Percentiles rank a stretch among this genome's conserved stretches.
Conservation (phyloP, 495 filamentous ascomycete species). For the Aspergillus nanangensis region DNA sequence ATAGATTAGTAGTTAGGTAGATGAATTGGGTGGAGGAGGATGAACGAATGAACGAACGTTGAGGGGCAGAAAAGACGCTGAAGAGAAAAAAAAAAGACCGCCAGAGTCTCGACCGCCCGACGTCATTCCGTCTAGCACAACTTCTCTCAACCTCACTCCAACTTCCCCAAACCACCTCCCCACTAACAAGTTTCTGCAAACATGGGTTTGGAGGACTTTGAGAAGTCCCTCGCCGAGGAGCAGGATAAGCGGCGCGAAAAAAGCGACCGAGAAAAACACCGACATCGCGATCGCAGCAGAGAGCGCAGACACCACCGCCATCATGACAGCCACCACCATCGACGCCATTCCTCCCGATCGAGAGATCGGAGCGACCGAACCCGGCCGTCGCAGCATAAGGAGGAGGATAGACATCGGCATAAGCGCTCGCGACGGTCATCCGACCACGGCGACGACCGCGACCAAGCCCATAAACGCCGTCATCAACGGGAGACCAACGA, state of each 20-base stretch:
- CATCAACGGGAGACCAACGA: conserved; percentile 27
- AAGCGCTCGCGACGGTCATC: conserved; percentile 49
- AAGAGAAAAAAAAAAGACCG: conserved; percentile 26
- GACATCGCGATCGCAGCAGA: conserved; percentile 32
- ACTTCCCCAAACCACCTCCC: neutral
- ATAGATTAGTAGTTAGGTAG: too few species aligned
- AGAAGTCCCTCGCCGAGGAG: conserved; percentile 43
- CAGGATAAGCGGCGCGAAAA: conserved; percentile 31
- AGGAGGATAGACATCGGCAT: conserved; percentile 46
- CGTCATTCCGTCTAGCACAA: conserved; percentile 28
- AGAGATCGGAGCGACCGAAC: conserved; percentile 30
- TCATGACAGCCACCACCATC: conserved; percentile 37
- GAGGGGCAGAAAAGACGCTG: neutral
- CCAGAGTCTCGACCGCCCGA: conserved; percentile 32
- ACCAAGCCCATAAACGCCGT: conserved; percentile 31
- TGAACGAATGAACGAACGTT: neutral
- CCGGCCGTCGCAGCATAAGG: conserved; percentile 31
- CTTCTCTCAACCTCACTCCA: conserved; percentile 1
- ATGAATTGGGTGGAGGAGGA: neutral
- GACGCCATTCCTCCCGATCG: conserved; percentile 43
- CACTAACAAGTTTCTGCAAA: neutral
- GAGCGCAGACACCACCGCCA: conserved; percentile 35
- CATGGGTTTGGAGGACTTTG: conserved; percentile 54
- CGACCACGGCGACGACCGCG: conserved; percentile 37
- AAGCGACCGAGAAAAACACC: conserved; percentile 31